Percentiles rank a stretch among this genome's conserved stretches.
These are phyloP conservation scores for Takashimella tepidaria DNA, from an alignment of 1,284 basidiomycete genomes.

Conservation along the genomic window DNA sequence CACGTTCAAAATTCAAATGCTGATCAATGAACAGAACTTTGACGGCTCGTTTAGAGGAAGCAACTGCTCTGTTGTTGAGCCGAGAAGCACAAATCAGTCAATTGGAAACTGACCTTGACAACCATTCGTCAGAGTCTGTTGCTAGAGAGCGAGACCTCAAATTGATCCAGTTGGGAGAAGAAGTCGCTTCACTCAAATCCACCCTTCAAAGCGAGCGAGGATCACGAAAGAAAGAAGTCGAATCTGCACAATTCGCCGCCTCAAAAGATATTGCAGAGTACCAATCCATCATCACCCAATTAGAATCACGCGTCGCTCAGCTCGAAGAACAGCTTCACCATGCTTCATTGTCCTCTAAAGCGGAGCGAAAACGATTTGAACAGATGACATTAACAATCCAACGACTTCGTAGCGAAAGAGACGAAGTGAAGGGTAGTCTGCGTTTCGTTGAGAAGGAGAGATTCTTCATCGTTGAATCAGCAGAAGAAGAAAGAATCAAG, in stretches of 20 bases:
- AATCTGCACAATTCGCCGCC: neutral
- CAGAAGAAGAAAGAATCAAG: neutral
- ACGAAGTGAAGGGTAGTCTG: constrained; percentile 10
- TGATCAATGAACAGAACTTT: neutral
- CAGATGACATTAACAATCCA: constrained; percentile 11
- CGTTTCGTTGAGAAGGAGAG: constrained; percentile 8
- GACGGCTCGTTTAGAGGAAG: neutral
- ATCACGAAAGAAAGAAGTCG: neutral
- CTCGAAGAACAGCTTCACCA: neutral
- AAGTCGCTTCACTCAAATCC: neutral
- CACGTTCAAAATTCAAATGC: neutral
- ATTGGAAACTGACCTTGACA: constrained; percentile 1
- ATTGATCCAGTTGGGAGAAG: neutral
- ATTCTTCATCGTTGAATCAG: constrained; percentile 3
- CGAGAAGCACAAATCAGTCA: neutral
- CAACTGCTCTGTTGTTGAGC: neutral
- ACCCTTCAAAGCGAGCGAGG: neutral
- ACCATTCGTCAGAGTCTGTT: neutral
- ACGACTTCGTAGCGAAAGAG: constrained; percentile 12
- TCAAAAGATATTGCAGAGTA: neutral
- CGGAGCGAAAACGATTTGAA: neutral
- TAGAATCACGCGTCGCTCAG: neutral
- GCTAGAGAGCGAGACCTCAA: neutral
- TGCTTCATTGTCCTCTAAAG: neutral
- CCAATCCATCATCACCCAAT: neutral